Base-by-base conservation (phyloP, 2,329 filamentous ascomycete species). In the Aspergillus sp. region DNA sequence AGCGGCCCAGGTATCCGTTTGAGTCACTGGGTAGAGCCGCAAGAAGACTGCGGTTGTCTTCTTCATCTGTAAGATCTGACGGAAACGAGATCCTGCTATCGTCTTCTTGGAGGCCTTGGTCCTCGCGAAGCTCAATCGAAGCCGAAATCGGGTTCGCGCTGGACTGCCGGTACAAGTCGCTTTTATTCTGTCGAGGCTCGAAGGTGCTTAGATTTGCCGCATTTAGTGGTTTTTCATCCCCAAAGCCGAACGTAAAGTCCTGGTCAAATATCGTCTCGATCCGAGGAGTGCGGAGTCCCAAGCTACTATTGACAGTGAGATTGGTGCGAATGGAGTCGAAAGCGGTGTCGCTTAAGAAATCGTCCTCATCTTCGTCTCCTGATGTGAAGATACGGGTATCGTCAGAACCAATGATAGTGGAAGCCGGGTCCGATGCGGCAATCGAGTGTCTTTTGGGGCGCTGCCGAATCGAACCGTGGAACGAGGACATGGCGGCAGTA, bases 231-330 rank as follows among this genome's bases (percentile, higher is more conserved):
- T 73, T 77, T 55, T 71, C 64, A 56, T 75, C 74, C 44, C 66
- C 69, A 43, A 63, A 46, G 24, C 65, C 61, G 14, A 70, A 63
- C 7, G 66, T 56, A 53, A 73, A 74, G 47, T 76, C 77, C 61
- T 82, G 80, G 65, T 84, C 81, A 65, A 86, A 86, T 60, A 86
- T 83, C 10, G 80, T 83, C 60, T 86, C 82, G 52, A 86, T 84
- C 45, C 79, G 79, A 55, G 82, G 77, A 41, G 81, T 79, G 60
- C 80, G 76, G 54, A 77, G 71, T 40, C 77, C 79, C 22, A 79
- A 79, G 50, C 76, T 79, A 61, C 72, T 75, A 49, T 77, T 80
- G 56, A 76, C 75, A 14, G 81, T 83, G 47, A 79, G 78, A 60
- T 81, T 76, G 9, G 83, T 86, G 52, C 81, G 82, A 52, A 85